phyloP scores from a whole-genome alignment of 2,329 filamentous ascomycete genomes.

The Raffaelea deltoideospora region DNA sequence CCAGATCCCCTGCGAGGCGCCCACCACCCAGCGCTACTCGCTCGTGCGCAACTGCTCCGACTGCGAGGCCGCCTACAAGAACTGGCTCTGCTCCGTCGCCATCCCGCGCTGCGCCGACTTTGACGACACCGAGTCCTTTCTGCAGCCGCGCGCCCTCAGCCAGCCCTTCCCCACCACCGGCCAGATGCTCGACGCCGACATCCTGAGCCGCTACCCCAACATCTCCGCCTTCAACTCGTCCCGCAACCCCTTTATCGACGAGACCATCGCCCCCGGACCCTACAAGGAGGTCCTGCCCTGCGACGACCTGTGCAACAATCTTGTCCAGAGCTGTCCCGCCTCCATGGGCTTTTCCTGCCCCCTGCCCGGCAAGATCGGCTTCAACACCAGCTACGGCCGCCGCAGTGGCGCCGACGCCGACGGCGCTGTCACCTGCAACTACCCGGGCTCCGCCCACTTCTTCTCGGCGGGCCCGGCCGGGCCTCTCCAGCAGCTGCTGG shows the following conservation, averaged over 20 bases:
- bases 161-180: conserved; percentile 59
- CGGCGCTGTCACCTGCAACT: conserved; percentile 37
- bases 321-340: conserved; percentile 75
- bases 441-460: conserved; percentile 42
- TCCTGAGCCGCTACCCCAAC: conserved; percentile 13
- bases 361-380: conserved; percentile 20
- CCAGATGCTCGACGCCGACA: conserved; percentile 23
- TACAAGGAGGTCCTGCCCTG: conserved; percentile 92
- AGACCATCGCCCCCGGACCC: conserved; percentile 59
- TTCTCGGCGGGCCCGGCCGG: conserved; percentile 17
- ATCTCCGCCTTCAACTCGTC: conserved; percentile 35
- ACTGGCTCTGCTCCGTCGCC: conserved; percentile 86
- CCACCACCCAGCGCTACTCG: conserved; percentile 60
- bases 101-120: conserved; percentile 90
- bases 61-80: conserved; percentile 71
- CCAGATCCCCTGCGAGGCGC: conserved; percentile 74
- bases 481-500: background rate
- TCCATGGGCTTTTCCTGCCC: conserved; percentile 66
- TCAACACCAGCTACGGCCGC: conserved; percentile 29
- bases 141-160: conserved; percentile 57
- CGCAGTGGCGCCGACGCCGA: conserved; percentile 10
- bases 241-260: conserved; percentile 60
- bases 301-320: conserved; percentile 69
- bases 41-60: conserved; percentile 61
- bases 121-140: conserved; percentile 28